Conservation (phyloP, 257 asterid genomes). For the Lithospermum erythrorhizon region DNA sequence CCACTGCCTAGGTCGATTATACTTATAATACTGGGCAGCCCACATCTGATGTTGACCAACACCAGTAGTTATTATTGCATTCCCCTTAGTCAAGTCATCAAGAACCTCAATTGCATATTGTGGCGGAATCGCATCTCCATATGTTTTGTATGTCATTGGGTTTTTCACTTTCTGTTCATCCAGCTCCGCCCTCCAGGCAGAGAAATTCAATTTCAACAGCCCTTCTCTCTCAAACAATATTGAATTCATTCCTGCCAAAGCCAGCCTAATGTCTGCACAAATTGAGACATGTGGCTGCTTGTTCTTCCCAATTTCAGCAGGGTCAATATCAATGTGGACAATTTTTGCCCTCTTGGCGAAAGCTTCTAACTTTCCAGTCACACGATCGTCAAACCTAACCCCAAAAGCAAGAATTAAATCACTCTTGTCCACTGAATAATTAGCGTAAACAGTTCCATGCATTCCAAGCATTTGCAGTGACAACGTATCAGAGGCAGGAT, state of each 20-base stretch:
- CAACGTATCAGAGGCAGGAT: not conserved
- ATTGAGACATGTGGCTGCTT: not conserved
- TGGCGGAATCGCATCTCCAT: not conserved
- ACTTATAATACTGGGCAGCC: not conserved
- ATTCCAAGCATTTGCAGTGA: not conserved
- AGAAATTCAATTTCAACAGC: not conserved
- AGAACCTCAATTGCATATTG: not conserved
- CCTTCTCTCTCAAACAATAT: not conserved
- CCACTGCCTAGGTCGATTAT: conserved; percentile 1
- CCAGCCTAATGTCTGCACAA: not conserved
- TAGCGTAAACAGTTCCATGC: conserved; percentile 1
- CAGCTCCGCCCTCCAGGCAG: not conserved
- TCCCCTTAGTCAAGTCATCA: not conserved
- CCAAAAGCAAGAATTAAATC: not conserved
- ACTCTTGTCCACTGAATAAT: not conserved
- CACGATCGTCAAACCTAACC: conserved; percentile 2
- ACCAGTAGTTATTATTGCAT: conserved; percentile 1
- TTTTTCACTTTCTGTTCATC: not conserved
- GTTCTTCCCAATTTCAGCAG: conserved; percentile 2
- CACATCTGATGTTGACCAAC: conserved; percentile 3
- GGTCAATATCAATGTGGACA: conserved; percentile 2
- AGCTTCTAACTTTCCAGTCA: not conserved
- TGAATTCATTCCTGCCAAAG: not conserved
- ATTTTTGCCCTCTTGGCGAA: not conserved
- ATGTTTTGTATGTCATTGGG: not conserved